Evolutionary conservation across 257 asterid genomes (phyloP), one percentile per base, ranked within the genome.

Genomic region (Salvia hispanica): DNA sequence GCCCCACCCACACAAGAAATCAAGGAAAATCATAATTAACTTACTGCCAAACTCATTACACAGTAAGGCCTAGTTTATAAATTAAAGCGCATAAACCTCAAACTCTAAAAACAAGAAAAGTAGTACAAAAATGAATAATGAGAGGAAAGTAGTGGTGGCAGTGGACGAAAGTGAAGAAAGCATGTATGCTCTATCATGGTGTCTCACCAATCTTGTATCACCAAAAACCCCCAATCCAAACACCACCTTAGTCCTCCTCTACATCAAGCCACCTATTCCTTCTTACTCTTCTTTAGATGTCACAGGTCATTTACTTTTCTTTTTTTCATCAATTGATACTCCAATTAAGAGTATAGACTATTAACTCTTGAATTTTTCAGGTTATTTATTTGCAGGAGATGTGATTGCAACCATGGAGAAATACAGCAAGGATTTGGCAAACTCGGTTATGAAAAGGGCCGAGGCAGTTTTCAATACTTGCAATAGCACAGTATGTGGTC

Each of bases 81-180:
- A 18, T 18, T 18, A 18, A 18, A 18, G 21, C 21, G 1, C 21
- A 18, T 18, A 37, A 37, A 4, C 42, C 52, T 46, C 16, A 7
- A 12, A 13, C n/a, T 7, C 28, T 16, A 3, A 2, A 7, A 52
- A 7, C 58, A 52, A 52, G n/a, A 21, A 52, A 52, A 21, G 2
- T 34, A 0, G 37, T 34, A 0, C 1, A 70, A 77, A 70, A 61
- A 69, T 57, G 64, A 43, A 40, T 11, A 28, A 9, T 9, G 66
- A 40, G 66, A 78, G 66, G 68, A 79, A 43, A 66, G 75, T 83
- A 25, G 72, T 84, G 2, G 94, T 84, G 61, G 94, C 88, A 13
- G 94, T 86, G 31, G 94, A 86, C 36, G 94, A 86, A 66, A 84
- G 94, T 54, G 86, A 84, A 50, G 91, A 86, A 58, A 86, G 94